Base-by-base conservation (phyloP, 2,329 filamentous ascomycete species). In the Xylaria hypoxylon region DNA sequence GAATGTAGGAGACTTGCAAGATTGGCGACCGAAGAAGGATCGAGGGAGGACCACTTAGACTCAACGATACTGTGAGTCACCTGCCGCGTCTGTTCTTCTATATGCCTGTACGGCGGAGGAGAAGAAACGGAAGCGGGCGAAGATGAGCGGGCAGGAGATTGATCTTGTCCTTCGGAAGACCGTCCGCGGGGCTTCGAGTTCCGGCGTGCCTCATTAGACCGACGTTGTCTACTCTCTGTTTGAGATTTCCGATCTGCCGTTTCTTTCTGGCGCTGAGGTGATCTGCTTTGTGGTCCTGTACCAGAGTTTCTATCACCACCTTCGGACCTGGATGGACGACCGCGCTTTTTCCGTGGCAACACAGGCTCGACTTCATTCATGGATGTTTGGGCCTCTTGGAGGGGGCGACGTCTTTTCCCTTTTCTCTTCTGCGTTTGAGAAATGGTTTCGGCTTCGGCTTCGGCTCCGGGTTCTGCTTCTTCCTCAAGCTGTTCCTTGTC, bases 1-100 rank as follows among this genome's bases (percentile, higher is more conserved):
- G 88, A 84, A 24, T 82, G 79, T 35, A 93, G 79, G 31, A 92
- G 81, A 17, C 80, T 76, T 19, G 82, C 80, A n/a, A 90, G 82
- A 58, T 84, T 84, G 7, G 84, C 79, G 61, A 91, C 78, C 47
- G 89, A 86, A 26, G 82, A 78, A 6, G 80, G 76, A 4, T 86
- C 82, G 5, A 92, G 82, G 5, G 86, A 81, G 2, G 82, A 80
- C 90, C 90, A 93, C 75, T 90, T 92, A 47, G 89, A 80, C 47
- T 91, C 85, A 64, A 96, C 91, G 42, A 84, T 86, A 31, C 86
- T 84, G 67, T 85, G 86, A n/a, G 88, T 86, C 48, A 93, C 81
- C 47, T 81, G 81, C 40, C 83, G 84, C 13, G 81, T 84, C 33
- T 81, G 81, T 15, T 86, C 77, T 6, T 82, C 80, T 55, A 90